These are phyloP conservation scores for Meyerozyma elateridarum DNA, from an alignment of 1,139 yeast species.

Conservation along the genomic window DNA sequence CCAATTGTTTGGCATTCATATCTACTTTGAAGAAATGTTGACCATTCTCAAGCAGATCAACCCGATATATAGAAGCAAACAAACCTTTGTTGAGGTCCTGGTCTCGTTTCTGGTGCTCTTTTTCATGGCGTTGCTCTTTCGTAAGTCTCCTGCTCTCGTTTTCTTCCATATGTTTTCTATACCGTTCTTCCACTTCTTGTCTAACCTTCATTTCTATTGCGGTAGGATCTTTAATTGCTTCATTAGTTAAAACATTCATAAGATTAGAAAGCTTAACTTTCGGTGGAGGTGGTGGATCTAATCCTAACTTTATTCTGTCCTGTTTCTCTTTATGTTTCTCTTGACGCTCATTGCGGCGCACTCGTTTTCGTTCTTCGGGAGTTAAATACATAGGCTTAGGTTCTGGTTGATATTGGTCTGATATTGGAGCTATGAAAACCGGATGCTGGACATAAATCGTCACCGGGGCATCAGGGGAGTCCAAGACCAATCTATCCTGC, in stretches of 20 bases:
- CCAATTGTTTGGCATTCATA: slow-evolving; percentile 71
- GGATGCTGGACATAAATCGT: slow-evolving; percentile 79
- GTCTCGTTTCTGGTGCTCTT: slow-evolving; percentile 44
- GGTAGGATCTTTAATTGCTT: slow-evolving; percentile 88
- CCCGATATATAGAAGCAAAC: slow-evolving; percentile 54
- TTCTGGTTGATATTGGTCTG: slow-evolving; percentile 44
- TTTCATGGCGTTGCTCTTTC: slow-evolving; percentile 50
- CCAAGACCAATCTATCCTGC: slow-evolving; percentile 21
- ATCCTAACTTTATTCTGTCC: slow-evolving; percentile 72
- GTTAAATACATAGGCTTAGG: slow-evolving; percentile 59
- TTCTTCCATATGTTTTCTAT: slow-evolving; percentile 50
- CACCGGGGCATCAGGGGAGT: slow-evolving; percentile 46
- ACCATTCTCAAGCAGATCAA: slow-evolving; percentile 53
- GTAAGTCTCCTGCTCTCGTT: slow-evolving; percentile 63
- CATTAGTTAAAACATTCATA: slow-evolving; percentile 81
- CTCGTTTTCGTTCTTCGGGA: slow-evolving; percentile 68
- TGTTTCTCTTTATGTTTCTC: slow-evolving; percentile 64
- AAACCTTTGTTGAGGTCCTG: slow-evolving; percentile 45
- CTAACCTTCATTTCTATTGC: slow-evolving; percentile 71
- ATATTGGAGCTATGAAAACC: slow-evolving; percentile 55
- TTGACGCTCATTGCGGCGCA: slow-evolving; percentile 68
- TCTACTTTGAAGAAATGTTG: slow-evolving; percentile 71
- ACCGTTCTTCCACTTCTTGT: slow-evolving; percentile 62
- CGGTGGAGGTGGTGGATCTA: slow-evolving; percentile 86
- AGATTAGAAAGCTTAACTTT: slow-evolving; percentile 79